Percentiles rank a stretch among this genome's conserved stretches.
Evolutionary conservation across 768 basidiomycete genomes (phyloP).

Genomic region (Tulasnella sp.): DNA sequence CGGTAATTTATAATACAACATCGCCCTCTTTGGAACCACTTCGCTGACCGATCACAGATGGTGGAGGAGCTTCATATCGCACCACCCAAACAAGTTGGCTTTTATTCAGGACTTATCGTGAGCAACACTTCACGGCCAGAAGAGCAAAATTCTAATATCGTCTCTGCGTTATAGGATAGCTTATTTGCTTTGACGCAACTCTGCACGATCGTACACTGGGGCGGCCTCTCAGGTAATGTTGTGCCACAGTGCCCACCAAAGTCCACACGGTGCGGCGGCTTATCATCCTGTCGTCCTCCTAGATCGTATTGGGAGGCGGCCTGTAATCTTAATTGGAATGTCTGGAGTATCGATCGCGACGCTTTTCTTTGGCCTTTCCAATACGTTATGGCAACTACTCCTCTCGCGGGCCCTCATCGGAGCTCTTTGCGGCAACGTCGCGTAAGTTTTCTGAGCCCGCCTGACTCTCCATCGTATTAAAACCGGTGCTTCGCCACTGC

Average conservation of each 20-base stretch:
- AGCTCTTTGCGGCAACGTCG: constrained; percentile 59
- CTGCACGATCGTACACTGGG: constrained; percentile 61
- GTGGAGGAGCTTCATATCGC: constrained; percentile 56
- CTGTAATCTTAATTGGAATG: constrained; percentile 54
- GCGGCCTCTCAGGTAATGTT: constrained; percentile 54
- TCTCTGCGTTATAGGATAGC: constrained; percentile 50
- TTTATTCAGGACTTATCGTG: constrained; percentile 67
- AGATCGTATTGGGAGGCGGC: constrained; percentile 64
- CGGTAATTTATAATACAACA: constrained; percentile 14
- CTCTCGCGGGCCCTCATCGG: constrained; percentile 56
- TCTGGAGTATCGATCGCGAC: constrained; percentile 46
- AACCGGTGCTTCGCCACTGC: neutral
- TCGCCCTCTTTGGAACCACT: neutral
- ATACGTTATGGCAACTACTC: constrained; percentile 48
- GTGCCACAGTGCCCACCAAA: constrained; percentile 20
- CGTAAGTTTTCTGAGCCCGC: constrained; percentile 34
- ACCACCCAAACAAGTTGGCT: constrained; percentile 58
- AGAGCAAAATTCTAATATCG: constrained; percentile 11
- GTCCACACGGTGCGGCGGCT: neutral
- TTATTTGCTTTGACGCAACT: constrained; percentile 61
- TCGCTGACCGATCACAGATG: constrained; percentile 43
- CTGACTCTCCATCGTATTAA: neutral
- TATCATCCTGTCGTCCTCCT: neutral
- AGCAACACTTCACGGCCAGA: constrained; percentile 33
- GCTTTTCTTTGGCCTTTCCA: constrained; percentile 57